Base-by-base conservation (phyloP, 23 red algal genomes). In the Gracilaria vermiculophylla region DNA sequence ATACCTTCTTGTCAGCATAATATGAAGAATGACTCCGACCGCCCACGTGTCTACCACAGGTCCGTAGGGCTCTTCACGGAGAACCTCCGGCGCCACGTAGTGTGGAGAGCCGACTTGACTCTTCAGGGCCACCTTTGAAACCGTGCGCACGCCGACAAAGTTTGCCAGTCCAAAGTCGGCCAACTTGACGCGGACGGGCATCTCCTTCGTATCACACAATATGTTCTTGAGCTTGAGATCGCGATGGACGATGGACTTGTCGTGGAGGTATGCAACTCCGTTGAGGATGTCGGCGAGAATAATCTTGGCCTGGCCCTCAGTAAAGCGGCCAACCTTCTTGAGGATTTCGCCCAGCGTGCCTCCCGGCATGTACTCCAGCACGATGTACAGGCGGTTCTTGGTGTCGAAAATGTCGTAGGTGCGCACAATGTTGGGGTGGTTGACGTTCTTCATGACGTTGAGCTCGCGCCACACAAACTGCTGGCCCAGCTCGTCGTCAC, bases 141-240 rank as follows among this genome's bases (percentile, higher is more conserved):
- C 70, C 32, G 88, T 89, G 37, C 82, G 71, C 37, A 79, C 82
- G 17, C 94, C 90, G 29, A 97, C 89, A 81, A 95, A 92, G 60
- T 98, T 98, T 29, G 92, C 89, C 33, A 98, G 78, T 31, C 96
- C 92, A 80, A 95, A 95, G 65, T 95, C 96, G 4, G 96, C 96
- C 75, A 98, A 66, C 78, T 98, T 98, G 29, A 98, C 78, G 58
- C 79, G 75, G 17, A 98, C 89, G 51, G 85, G 87, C 85, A 87
- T 82, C 54, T 91, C 88, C 92, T 58, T 86, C 29, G 73, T 87
- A n/a, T 83, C 77, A 44, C 82, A 88, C 27, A 97, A 75, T 12
- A 97, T 92, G 87, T 97, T 97, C 71, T 97, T 93, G 13, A 93
- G 76, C 76, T 97, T 97, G 21, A 97, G 71, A 49, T 97, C 94